phyloP scores from a whole-genome alignment of 345 rosid genomes.

The Bruguiera sexangula region DNA sequence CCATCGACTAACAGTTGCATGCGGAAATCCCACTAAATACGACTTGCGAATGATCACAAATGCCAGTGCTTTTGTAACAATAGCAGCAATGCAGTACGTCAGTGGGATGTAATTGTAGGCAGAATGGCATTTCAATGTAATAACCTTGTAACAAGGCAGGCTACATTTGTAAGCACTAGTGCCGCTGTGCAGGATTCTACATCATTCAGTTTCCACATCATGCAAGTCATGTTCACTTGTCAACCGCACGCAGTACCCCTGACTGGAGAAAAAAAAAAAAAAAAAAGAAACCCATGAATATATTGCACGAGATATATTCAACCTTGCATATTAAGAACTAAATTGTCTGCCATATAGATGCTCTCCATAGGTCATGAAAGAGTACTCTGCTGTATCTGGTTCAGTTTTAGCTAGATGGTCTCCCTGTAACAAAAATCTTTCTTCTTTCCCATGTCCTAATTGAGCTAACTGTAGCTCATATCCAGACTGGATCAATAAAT shows the following conservation, averaged over 20 bases:
- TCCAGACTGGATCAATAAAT: not conserved
- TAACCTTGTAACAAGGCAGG: too few relatives aligned
- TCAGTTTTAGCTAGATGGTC: constrained; percentile 11
- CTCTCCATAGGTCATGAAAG: constrained; percentile 3
- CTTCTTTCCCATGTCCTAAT: too few relatives aligned
- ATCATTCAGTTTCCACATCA: constrained; percentile 22
- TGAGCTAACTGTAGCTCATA: too few relatives aligned
- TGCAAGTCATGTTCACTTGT: constrained; percentile 12
- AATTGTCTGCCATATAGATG: constrained; percentile 14
- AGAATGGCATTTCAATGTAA: too few relatives aligned
- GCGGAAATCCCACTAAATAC: constrained; percentile 28
- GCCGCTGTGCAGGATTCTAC: too few relatives aligned
- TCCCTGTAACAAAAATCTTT: too few relatives aligned
- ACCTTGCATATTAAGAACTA: constrained; percentile 2
- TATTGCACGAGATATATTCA: constrained; percentile 2
- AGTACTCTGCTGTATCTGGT: constrained; percentile 12
- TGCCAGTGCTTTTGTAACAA: constrained; percentile 13
- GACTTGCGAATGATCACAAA: constrained; percentile 24
- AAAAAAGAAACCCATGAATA: too few relatives aligned
- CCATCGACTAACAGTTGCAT: constrained; percentile 19
- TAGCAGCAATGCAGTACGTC: too few relatives aligned
- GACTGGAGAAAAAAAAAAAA: too few relatives aligned
- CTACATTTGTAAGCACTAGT: too few relatives aligned
- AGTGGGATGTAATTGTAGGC: too few relatives aligned
- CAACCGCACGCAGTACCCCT: not conserved